Evolutionary conservation across 768 basidiomycete species (phyloP).

Genomic region (Kwoniella sp.): DNA sequence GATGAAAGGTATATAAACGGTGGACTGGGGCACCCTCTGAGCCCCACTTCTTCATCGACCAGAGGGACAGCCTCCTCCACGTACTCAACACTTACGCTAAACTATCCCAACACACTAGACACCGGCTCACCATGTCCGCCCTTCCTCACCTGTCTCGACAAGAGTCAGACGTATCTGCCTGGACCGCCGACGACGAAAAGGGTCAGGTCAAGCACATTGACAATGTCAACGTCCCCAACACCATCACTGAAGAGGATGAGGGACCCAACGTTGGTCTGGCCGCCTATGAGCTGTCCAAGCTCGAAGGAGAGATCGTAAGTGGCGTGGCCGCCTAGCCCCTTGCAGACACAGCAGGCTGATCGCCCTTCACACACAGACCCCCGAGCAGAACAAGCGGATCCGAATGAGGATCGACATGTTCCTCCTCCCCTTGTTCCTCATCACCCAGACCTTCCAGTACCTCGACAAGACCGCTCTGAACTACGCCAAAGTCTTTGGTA

Average conservation of each 20-base stretch:
- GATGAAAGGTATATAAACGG: too few species aligned
- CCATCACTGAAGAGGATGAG: conserved; percentile 40
- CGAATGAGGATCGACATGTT: conserved; percentile 44
- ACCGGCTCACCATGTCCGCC: conserved; percentile 7
- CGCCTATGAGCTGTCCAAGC: conserved; percentile 42
- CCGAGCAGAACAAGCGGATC: conserved; percentile 42
- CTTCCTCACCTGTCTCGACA: conserved; percentile 4
- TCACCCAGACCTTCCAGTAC: conserved; percentile 48
- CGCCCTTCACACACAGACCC: conserved; percentile 24
- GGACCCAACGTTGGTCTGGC: conserved; percentile 40
- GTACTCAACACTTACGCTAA: too few species aligned
- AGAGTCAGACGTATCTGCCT: conserved; percentile 27
- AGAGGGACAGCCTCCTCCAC: too few species aligned
- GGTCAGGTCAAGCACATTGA: conserved; percentile 30
- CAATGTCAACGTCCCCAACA: conserved; percentile 14
- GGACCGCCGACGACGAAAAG: conserved; percentile 31
- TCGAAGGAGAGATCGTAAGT: conserved; percentile 43
- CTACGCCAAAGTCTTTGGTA: conserved; percentile 49
- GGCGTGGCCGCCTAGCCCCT: background rate
- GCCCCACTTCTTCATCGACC: too few species aligned
- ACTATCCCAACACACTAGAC: too few species aligned
- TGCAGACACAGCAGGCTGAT: background rate
- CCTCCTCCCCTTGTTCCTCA: conserved; percentile 46
- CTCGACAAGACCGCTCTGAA: conserved; percentile 43
- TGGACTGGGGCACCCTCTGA: too few species aligned